Conservation (phyloP, 768 basidiomycete species). For the Xerocomellus intermedius region DNA sequence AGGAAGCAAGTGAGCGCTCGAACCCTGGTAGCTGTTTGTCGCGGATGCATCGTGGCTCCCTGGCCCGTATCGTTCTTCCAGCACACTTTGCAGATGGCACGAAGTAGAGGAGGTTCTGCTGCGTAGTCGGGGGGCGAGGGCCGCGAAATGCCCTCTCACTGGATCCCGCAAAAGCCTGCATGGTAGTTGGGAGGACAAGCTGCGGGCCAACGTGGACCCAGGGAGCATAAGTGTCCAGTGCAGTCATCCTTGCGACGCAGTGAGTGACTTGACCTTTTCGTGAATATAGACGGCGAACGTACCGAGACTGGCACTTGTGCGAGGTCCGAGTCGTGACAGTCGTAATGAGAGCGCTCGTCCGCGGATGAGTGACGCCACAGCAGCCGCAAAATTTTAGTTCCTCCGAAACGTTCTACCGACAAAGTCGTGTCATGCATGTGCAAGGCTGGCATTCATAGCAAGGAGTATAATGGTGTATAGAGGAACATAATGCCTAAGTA, state of each 20-base stretch:
- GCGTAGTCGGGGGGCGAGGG: background rate
- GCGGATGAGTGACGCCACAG: background rate
- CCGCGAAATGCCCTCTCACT: slow-evolving; percentile 8
- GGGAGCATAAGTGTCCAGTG: slow-evolving; percentile 71
- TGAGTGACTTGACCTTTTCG: slow-evolving; percentile 7
- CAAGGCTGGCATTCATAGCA: slow-evolving; percentile 39
- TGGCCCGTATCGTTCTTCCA: slow-evolving; percentile 1
- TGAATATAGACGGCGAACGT: slow-evolving; percentile 17
- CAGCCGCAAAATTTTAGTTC: background rate
- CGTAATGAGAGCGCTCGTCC: background rate
- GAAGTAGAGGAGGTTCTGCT: slow-evolving; percentile 4
- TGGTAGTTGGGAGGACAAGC: slow-evolving; percentile 28
- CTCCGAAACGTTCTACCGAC: background rate
- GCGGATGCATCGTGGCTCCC: background rate
- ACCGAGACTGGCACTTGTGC: slow-evolving; percentile 45
- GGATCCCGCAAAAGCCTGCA: slow-evolving; percentile 28
- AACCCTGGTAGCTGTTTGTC: background rate
- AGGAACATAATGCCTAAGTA: slow-evolving; percentile 38
- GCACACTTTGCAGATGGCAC: background rate
- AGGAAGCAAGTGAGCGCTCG: background rate
- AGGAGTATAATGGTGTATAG: slow-evolving; percentile 36
- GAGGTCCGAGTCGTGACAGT: slow-evolving; percentile 12
- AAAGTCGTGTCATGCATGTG: slow-evolving; percentile 4
- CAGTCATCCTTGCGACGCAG: slow-evolving; percentile 62
- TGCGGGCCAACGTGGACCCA: slow-evolving; percentile 77